Conservation (phyloP, 495 filamentous ascomycete genomes). For the Parachaetomium inaequale region DNA sequence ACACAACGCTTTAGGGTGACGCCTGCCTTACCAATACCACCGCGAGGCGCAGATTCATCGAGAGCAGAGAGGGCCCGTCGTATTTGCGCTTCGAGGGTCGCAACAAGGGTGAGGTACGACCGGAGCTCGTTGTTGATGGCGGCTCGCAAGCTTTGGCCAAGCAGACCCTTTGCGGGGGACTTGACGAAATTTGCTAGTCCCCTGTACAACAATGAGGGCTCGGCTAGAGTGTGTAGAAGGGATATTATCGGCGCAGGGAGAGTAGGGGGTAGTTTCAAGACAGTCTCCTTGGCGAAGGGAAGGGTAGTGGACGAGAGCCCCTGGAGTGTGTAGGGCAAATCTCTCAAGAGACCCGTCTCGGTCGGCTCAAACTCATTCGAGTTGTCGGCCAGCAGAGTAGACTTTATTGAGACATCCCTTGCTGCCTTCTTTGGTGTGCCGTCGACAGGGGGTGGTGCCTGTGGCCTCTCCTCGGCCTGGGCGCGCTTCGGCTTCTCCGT, state of each 20-base stretch:
- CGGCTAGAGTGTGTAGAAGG: slow-evolving; percentile 82
- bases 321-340: slow-evolving; percentile 91
- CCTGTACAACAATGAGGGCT: slow-evolving; percentile 87
- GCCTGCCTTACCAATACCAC: slow-evolving; percentile 76
- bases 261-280: slow-evolving; percentile 68
- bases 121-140: slow-evolving; percentile 81
- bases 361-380: slow-evolving; percentile 50
- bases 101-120: slow-evolving; percentile 88
- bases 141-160: slow-evolving; percentile 91
- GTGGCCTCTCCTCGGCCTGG: slow-evolving; percentile 24
- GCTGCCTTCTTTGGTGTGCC: slow-evolving; percentile 21
- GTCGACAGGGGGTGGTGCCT: slow-evolving; percentile 13
- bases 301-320: slow-evolving; percentile 84
- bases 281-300: slow-evolving; percentile 62
- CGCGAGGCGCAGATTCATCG: slow-evolving; percentile 59
- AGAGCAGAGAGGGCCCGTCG: slow-evolving; percentile 68
- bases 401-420: slow-evolving; percentile 50
- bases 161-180: slow-evolving; percentile 58
- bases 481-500: slow-evolving; percentile 26
- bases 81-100: slow-evolving; percentile 92
- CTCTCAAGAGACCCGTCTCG: slow-evolving; percentile 77
- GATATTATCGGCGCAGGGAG: slow-evolving; percentile 83
- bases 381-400: slow-evolving; percentile 49
- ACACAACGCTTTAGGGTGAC: slow-evolving; percentile 95
- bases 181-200: slow-evolving; percentile 76